A percentile compares a stretch with the other conserved stretches of the same genome.
Conservation (phyloP, 805 yeast genomes). For the Torulaspora franciscae region DNA sequence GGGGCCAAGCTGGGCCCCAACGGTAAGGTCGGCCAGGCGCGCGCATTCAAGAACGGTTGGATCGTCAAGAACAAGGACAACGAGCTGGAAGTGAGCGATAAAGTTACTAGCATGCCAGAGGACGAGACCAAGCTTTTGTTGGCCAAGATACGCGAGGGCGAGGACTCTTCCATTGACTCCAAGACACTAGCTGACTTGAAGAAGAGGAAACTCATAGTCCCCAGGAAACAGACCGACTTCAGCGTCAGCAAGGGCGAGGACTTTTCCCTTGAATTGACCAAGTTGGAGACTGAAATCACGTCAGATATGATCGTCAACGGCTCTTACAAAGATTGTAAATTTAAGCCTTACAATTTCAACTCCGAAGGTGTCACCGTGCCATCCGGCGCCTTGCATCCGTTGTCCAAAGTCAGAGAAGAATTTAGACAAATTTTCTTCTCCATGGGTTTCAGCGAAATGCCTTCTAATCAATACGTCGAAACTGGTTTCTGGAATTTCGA, state of each 20-base stretch:
- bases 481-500: constrained; percentile 99
- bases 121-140: constrained; percentile 68
- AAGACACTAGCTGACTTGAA: constrained; percentile 79
- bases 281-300: constrained; percentile 89
- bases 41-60: constrained; percentile 98
- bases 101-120: constrained; percentile 38
- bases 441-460: constrained; percentile 99
- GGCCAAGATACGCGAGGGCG: constrained; percentile 41
- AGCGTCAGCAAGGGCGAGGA: constrained; percentile 74
- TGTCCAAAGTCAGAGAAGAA: constrained; percentile 94
- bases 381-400: constrained; percentile 94
- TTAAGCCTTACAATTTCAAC: constrained; percentile 93
- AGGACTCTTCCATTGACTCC: constrained; percentile 39
- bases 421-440: constrained; percentile 96
- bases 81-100: constrained; percentile 50
- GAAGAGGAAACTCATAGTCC: constrained; percentile 80
- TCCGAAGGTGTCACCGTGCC: constrained; percentile 86
- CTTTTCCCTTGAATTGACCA: constrained; percentile 74
- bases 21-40: constrained; percentile 92
- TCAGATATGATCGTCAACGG: constrained; percentile 84
- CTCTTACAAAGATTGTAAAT: constrained; percentile 73
- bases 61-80: constrained; percentile 80
- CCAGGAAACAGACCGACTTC: constrained; percentile 71
- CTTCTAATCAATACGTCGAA: constrained; percentile 96
- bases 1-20: constrained; percentile 65